Conservation (phyloP, 306 rosid genomes). For the Quercus ilex region DNA sequence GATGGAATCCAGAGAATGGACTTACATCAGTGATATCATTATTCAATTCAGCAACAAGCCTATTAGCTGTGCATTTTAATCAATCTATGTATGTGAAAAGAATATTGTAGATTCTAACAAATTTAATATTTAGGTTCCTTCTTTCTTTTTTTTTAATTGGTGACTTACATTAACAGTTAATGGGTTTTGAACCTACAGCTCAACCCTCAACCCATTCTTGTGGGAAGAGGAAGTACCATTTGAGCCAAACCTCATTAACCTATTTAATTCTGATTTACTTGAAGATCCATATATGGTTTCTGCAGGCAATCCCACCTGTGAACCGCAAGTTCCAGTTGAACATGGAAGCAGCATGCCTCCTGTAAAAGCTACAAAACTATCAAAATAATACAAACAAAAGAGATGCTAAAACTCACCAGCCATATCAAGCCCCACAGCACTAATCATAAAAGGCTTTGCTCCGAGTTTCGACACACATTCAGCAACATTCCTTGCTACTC, state of each 20-base stretch:
- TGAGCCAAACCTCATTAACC: too few species aligned
- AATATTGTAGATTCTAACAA: background rate
- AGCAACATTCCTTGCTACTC: constrained; percentile 90
- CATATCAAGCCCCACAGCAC: constrained; percentile 63
- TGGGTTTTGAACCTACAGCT: too few species aligned
- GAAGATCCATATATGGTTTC: background rate
- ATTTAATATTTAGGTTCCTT: background rate
- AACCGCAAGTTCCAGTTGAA: background rate
- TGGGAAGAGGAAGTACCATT: too few species aligned
- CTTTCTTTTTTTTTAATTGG: too few species aligned
- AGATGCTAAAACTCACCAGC: constrained; percentile 48
- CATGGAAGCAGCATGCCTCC: background rate
- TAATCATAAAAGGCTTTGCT: constrained; percentile 75
- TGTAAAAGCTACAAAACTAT: background rate
- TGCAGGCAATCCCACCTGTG: background rate
- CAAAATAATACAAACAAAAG: background rate
- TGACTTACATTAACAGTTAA: too few species aligned
- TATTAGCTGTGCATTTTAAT: background rate
- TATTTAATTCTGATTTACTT: background rate
- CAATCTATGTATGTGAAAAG: background rate
- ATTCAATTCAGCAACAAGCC: background rate
- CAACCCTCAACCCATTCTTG: too few species aligned
- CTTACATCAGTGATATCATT: background rate
- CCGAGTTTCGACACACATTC: constrained; percentile 92
- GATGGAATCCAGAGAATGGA: background rate